Evolutionary conservation across 2,329 filamentous ascomycete genomes (phyloP).

Genomic region (Phoma sp.): DNA sequence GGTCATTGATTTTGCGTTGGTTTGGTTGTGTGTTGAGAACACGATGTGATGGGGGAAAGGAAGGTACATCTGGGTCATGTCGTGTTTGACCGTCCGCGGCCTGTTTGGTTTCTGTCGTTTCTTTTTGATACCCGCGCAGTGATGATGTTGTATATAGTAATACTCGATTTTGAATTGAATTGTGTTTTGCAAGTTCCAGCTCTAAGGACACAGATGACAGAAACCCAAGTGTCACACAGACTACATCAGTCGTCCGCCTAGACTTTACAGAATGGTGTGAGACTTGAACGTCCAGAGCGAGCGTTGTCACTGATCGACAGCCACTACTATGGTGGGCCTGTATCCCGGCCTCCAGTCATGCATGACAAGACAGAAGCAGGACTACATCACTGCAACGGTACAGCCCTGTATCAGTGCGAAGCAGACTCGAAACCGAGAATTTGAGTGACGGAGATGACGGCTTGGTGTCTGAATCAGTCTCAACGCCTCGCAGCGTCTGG

Average conservation of each 20-base stretch:
- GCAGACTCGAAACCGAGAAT: neutral
- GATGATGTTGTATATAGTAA: slow-evolving; percentile 8
- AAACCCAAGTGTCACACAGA: too few relatives aligned
- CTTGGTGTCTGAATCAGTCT: neutral
- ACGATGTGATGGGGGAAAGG: slow-evolving; percentile 3
- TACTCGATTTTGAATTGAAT: neutral
- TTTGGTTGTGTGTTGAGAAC: neutral
- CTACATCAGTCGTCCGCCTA: neutral
- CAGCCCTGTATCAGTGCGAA: neutral
- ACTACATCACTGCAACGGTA: slow-evolving; percentile 1
- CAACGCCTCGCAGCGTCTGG: slow-evolving; percentile 3
- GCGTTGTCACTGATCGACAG: neutral
- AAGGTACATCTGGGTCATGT: slow-evolving; percentile 6
- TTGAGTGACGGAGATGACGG: neutral
- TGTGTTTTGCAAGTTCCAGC: neutral
- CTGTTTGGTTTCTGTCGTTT: neutral
- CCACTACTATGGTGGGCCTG: slow-evolving; percentile 4
- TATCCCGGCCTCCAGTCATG: slow-evolving; percentile 4
- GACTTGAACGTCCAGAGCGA: too few relatives aligned
- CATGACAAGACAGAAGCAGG: slow-evolving; percentile 5
- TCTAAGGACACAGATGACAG: neutral
- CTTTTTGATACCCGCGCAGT: slow-evolving; percentile 14
- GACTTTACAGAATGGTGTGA: neutral
- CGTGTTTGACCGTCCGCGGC: neutral
- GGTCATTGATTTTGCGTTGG: neutral